Evolutionary conservation across 495 filamentous ascomycete species (phyloP).

Genomic region (Penicillium pancosmium): DNA sequence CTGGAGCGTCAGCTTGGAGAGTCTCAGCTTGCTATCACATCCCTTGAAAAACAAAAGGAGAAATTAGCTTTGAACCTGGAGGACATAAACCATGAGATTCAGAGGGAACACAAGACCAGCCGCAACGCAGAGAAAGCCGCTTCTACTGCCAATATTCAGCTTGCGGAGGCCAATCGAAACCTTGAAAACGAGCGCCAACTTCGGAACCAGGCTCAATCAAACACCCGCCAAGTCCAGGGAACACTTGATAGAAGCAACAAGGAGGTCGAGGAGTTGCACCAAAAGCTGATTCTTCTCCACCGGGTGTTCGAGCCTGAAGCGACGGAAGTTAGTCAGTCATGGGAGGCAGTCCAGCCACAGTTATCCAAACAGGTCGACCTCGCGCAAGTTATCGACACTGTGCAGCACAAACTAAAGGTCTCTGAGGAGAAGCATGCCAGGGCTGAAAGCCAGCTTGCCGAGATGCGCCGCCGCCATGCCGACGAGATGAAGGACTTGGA

Average conservation of each 20-base stretch:
- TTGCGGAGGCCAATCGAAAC: constrained; percentile 85
- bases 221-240: constrained; percentile 76
- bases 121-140: constrained; percentile 89
- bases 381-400: constrained; percentile 85
- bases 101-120: constrained; percentile 85
- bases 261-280: constrained; percentile 77
- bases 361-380: constrained; percentile 74
- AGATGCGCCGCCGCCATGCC: constrained; percentile 71
- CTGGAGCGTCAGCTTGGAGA: constrained; percentile 86
- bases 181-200: constrained; percentile 91
- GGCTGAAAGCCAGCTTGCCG: constrained; percentile 81
- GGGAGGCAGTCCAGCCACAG: constrained; percentile 63
- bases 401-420: constrained; percentile 81
- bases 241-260: constrained; percentile 75
- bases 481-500: constrained; percentile 77
- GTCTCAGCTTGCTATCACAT: constrained; percentile 78
- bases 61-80: constrained; percentile 87
- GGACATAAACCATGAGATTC: constrained; percentile 92
- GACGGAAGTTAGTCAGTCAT: constrained; percentile 58
- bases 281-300: constrained; percentile 77
- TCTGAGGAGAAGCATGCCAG: constrained; percentile 81
- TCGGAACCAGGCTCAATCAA: constrained; percentile 81
- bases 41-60: constrained; percentile 93
- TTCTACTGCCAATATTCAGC: constrained; percentile 78
- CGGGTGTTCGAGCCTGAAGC: constrained; percentile 84